phyloP scores from a whole-genome alignment of 1,284 basidiomycete genomes.

The Schizophyllum amplum region DNA sequence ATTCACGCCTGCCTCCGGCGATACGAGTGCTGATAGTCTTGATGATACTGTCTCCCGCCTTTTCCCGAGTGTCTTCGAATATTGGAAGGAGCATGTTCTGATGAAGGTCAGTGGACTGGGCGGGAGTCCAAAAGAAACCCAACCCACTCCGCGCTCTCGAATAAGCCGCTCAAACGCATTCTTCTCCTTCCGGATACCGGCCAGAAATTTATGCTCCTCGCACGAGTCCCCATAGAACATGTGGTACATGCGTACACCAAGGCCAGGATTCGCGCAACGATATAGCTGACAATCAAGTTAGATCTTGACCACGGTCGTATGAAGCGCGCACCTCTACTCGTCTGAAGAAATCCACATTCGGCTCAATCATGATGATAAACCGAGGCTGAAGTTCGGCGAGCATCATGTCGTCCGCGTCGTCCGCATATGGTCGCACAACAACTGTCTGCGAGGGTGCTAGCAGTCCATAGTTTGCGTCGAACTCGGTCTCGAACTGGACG shows the following conservation, averaged over 20 bases:
- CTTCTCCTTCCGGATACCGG: slow-evolving; percentile 84
- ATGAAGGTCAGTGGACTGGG: slow-evolving; percentile 2
- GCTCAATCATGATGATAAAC: slow-evolving; percentile 95
- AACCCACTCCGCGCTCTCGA: slow-evolving; percentile 79
- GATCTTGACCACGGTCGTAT: neutral
- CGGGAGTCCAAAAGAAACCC: no score
- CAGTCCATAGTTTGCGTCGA: slow-evolving; percentile 79
- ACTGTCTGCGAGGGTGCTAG: slow-evolving; percentile 76
- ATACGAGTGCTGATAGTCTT: slow-evolving; percentile 85
- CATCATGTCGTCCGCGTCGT: slow-evolving; percentile 88
- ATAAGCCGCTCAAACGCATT: slow-evolving; percentile 93
- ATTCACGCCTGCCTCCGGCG: slow-evolving; percentile 76
- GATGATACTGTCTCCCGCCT: slow-evolving; percentile 51
- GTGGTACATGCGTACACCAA: slow-evolving; percentile 90
- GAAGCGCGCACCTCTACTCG: slow-evolving; percentile 70
- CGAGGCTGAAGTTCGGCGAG: slow-evolving; percentile 85
- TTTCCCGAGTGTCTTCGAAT: slow-evolving; percentile 57
- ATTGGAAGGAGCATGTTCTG: slow-evolving; percentile 91
- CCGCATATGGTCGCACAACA: slow-evolving; percentile 82
- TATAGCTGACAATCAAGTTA: slow-evolving; percentile 58
- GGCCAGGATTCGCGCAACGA: slow-evolving; percentile 70
- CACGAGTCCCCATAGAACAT: slow-evolving; percentile 89
- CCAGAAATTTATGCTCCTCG: slow-evolving; percentile 94
- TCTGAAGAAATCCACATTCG: slow-evolving; percentile 87
- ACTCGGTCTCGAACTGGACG: slow-evolving; percentile 39